A percentile compares a stretch with the other conserved stretches of the same genome.
Conservation (phyloP, 2,329 filamentous ascomycete species). For the Atkinsonella hypoxylon region DNA sequence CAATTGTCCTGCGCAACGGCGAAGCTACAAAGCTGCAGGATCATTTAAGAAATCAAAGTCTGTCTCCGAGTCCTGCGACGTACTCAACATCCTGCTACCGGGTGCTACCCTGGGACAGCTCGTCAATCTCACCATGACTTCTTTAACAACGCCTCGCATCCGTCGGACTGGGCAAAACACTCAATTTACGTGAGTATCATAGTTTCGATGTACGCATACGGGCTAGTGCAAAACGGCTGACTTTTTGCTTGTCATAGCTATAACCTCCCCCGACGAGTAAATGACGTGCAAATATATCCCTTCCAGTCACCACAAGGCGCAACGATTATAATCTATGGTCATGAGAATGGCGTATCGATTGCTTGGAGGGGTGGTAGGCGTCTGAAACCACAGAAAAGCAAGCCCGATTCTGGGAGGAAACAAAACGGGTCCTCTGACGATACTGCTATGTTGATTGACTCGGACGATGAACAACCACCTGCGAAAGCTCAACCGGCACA, state of each 20-base stretch:
- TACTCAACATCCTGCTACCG: neutral
- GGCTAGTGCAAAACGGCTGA: neutral
- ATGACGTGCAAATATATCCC: slow-evolving; percentile 50
- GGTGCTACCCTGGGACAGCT: slow-evolving; percentile 5
- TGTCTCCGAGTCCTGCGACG: neutral
- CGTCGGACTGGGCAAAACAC: slow-evolving; percentile 37
- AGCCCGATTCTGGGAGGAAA: slow-evolving; percentile 25
- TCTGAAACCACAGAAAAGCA: slow-evolving; percentile 37
- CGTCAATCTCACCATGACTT: slow-evolving; percentile 18
- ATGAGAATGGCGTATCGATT: slow-evolving; percentile 49
- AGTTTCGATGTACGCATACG: neutral
- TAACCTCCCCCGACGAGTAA: slow-evolving; percentile 43
- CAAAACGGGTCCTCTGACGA: slow-evolving; percentile 41
- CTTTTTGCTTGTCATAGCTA: slow-evolving; percentile 32
- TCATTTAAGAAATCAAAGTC: too few species aligned
- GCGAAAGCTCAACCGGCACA: slow-evolving; percentile 19
- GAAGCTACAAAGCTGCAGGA: too few species aligned
- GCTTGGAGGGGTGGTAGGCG: slow-evolving; percentile 50
- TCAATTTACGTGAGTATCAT: slow-evolving; percentile 31
- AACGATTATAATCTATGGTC: slow-evolving; percentile 49
- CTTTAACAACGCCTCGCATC: slow-evolving; percentile 25
- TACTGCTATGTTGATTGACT: slow-evolving; percentile 51
- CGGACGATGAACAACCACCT: slow-evolving; percentile 42
- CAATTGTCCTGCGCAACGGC: too few species aligned
- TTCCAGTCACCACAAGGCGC: slow-evolving; percentile 51